phyloP scores from a whole-genome alignment of 2,329 filamentous ascomycete species.

The Fusarium sarcochroum region DNA sequence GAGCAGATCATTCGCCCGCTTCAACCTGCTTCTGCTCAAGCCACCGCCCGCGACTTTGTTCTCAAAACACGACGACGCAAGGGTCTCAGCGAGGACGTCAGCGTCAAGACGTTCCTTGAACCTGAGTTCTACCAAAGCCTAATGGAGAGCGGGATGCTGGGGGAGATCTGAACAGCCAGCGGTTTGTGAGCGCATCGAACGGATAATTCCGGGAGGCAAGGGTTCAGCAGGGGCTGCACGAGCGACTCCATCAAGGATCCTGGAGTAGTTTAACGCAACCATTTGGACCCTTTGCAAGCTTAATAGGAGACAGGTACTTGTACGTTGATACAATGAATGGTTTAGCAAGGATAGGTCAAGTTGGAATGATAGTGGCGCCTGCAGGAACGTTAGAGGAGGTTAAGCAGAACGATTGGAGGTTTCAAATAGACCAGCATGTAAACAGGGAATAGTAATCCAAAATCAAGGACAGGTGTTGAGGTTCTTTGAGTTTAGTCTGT shows the following conservation, averaged over 20 bases:
- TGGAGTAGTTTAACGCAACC: conserved; percentile 28
- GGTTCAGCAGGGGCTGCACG: conserved; percentile 27
- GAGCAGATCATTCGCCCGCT: conserved; percentile 85
- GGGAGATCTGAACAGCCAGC: conserved; percentile 58
- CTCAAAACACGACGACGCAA: conserved; percentile 95
- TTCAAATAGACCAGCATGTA: conserved; percentile 30
- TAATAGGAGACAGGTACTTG: conserved; percentile 35
- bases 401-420: conserved; percentile 19
- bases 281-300: conserved; percentile 32
- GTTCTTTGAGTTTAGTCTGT: conserved; percentile 12
- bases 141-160: conserved; percentile 89
- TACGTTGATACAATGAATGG: conserved; percentile 37
- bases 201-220: conserved; percentile 15
- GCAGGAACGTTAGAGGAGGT: conserved; percentile 10
- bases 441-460: conserved; percentile 23
- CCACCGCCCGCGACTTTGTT: conserved; percentile 94
- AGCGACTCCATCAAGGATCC: conserved; percentile 20
- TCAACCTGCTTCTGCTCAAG: conserved; percentile 89
- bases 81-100: conserved; percentile 94
- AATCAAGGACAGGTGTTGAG: conserved; percentile 30
- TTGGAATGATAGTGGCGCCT: conserved; percentile 24
- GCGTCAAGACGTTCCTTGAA: conserved; percentile 95
- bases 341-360: conserved; percentile 34
- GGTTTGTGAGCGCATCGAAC: not conserved
- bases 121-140: conserved; percentile 91